Base-by-base conservation (phyloP, 345 rosid species). In the Limnanthes douglasii region DNA sequence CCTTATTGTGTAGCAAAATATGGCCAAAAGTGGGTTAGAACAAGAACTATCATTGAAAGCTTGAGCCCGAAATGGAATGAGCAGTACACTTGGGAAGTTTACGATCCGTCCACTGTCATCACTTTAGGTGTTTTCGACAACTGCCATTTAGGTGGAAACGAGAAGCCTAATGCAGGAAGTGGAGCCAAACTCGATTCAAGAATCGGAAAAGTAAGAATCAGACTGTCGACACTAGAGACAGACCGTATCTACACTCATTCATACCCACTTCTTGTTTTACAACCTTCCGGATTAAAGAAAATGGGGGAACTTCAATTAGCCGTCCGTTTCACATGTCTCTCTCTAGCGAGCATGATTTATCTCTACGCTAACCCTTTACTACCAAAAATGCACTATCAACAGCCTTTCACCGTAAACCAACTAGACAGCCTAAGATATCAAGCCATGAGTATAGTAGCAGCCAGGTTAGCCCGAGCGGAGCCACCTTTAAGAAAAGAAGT, bases 71-170 rank as follows among this genome's bases (percentile, higher is more conserved):
- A 67, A 48, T 82, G 90, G 94, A 82, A 82, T 34, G 94, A 82
- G 59, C 94, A 82, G 36, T 82, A 84, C 57, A 84, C 81, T 3
- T 79, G 93, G 86, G 95, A 84, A 66, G 86, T 78, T 29, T 64
- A 70, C 31, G 95, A 84, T 40, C 78, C 86, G 15, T 70, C 76
- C 64, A 84, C 93, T 0, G 93, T 84, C 32, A 73, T 84, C 47
- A 78, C 86, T 10, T 11, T 84, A 2, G 93, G 80, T 36, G 95
- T 79, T 15, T 84, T 78, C 14, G 93, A 84, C 49, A 84, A 84
- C 53, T 68, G 86, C 54, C 83, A 79, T 57, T 66, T 84, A 30
- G 76, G 83, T 0, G 86, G 71, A 8, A 49, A 37, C 5, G 92
- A 78, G 45, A 68, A 57, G 56, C 60, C 63, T n/a, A 54, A 53